These are phyloP conservation scores for Trematosphaeria pertusa DNA, from an alignment of 2,329 filamentous ascomycete genomes.

Conservation along the genomic window DNA sequence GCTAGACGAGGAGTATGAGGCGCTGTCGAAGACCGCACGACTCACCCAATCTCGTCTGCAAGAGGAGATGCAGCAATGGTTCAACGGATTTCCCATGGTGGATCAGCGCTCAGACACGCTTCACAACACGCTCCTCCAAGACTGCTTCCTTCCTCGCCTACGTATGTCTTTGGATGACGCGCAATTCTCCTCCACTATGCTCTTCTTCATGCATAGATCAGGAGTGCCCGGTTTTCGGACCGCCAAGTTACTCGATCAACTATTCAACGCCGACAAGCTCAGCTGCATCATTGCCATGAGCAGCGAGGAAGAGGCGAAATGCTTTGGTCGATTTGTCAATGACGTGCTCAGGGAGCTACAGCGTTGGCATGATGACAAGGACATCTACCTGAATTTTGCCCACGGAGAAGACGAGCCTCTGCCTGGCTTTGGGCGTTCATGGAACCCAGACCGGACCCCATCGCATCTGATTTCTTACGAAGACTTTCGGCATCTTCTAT, in stretches of 20 bases:
- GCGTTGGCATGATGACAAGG: constrained; percentile 81
- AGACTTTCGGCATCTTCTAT: constrained; percentile 83
- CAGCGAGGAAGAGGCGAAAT: constrained; percentile 88
- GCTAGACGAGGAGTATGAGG: constrained; percentile 53
- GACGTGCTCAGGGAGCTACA: constrained; percentile 80
- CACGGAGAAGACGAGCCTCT: constrained; percentile 70
- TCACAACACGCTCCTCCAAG: constrained; percentile 81
- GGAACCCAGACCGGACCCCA: constrained; percentile 75
- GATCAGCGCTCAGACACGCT: constrained; percentile 66
- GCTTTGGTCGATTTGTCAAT: constrained; percentile 89
- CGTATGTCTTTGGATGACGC: constrained; percentile 85
- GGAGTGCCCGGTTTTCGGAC: constrained; percentile 87
- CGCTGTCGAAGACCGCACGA: constrained; percentile 59
- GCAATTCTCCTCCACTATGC: constrained; percentile 84
- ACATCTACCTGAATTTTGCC: constrained; percentile 80
- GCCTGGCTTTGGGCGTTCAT: constrained; percentile 78
- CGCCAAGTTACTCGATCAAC: constrained; percentile 79
- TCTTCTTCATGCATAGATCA: constrained; percentile 85
- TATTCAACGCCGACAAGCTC: constrained; percentile 84
- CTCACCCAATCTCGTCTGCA: constrained; percentile 68
- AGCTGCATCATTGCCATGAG: constrained; percentile 86
- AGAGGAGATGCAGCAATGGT: constrained; percentile 81
- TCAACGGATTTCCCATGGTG: constrained; percentile 66
- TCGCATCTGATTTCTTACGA: constrained; percentile 79
- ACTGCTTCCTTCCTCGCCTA: constrained; percentile 89